phyloP scores from a whole-genome alignment of 768 basidiomycete species.

The Amanita jacksonii region DNA sequence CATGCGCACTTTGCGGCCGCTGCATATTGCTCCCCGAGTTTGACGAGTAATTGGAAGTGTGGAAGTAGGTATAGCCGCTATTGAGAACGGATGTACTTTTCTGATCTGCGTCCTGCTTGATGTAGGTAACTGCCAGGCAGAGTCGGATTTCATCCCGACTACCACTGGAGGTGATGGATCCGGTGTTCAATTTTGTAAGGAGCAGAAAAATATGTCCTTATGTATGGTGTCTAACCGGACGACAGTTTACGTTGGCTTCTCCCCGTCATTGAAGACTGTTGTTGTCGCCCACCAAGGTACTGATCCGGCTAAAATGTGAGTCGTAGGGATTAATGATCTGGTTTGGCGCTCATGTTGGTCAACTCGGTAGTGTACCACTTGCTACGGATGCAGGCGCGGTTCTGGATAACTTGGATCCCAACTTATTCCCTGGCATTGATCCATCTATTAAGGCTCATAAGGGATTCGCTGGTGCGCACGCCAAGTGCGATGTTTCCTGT shows the following conservation, averaged over 20 bases:
- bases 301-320: constrained; percentile 25
- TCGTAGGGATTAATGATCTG: background rate
- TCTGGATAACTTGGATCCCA: constrained; percentile 22
- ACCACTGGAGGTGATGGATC: constrained; percentile 36
- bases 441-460: constrained; percentile 30
- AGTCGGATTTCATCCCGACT: constrained; percentile 29
- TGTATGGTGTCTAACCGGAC: background rate
- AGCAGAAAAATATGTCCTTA: background rate
- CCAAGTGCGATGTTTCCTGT: constrained; percentile 20
- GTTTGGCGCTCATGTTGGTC: background rate
- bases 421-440: constrained; percentile 36
- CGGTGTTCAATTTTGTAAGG: constrained; percentile 27
- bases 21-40: constrained; percentile 30
- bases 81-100: background rate
- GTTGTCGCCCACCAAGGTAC: constrained; percentile 38
- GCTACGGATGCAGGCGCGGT: constrained; percentile 28
- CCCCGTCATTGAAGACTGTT: constrained; percentile 23
- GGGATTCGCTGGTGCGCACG: constrained; percentile 35
- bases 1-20: constrained; percentile 35
- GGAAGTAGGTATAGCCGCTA: constrained; percentile 24
- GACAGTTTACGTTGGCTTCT: constrained; percentile 21
- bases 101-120: background rate
- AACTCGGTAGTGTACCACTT: constrained; percentile 25
- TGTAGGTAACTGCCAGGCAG: constrained; percentile 29
- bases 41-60: constrained; percentile 36